Conservation (phyloP, 495 filamentous ascomycete species). For the Acidomyces sp. region DNA sequence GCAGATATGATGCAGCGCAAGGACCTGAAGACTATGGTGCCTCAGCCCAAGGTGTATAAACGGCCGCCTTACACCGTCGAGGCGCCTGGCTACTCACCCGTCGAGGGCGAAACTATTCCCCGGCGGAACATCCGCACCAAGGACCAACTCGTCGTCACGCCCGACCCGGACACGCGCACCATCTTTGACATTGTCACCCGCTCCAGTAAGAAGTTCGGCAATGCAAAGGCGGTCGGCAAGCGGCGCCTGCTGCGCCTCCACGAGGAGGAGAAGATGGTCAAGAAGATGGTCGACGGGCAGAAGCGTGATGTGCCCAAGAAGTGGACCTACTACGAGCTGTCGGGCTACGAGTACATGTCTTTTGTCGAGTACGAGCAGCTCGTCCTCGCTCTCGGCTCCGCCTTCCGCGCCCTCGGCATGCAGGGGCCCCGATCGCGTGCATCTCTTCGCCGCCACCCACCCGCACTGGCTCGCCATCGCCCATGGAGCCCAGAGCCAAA, state of each 20-base stretch:
- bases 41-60: slow-evolving; percentile 49
- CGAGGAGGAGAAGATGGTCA: slow-evolving; percentile 88
- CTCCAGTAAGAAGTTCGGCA: slow-evolving; percentile 70
- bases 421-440: slow-evolving; percentile 55
- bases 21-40: slow-evolving; percentile 35
- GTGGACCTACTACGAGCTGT: slow-evolving; percentile 92
- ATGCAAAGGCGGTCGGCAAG: slow-evolving; percentile 71
- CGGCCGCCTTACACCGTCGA: slow-evolving; percentile 66
- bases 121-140: slow-evolving; percentile 63
- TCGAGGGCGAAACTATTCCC: slow-evolving; percentile 82
- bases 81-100: slow-evolving; percentile 53
- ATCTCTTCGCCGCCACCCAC: slow-evolving; percentile 75
- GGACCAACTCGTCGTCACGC: slow-evolving; percentile 52
- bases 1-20: slow-evolving; percentile 19
- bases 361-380: slow-evolving; percentile 81
- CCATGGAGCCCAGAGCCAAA: slow-evolving; percentile 57
- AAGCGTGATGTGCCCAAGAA: slow-evolving; percentile 86
- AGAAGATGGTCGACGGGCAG: slow-evolving; percentile 86
- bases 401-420: slow-evolving; percentile 63
- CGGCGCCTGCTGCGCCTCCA: slow-evolving; percentile 75
- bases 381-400: slow-evolving; percentile 58
- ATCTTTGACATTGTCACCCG: slow-evolving; percentile 73
- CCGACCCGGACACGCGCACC: slow-evolving; percentile 62
- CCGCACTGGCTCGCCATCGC: slow-evolving; percentile 29
- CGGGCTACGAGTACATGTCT: slow-evolving; percentile 70